A percentile compares a stretch with the other conserved stretches of the same genome.
These are phyloP conservation scores for Cicer pinnatifidum DNA, from an alignment of 306 rosid species.

Conservation along the genomic window DNA sequence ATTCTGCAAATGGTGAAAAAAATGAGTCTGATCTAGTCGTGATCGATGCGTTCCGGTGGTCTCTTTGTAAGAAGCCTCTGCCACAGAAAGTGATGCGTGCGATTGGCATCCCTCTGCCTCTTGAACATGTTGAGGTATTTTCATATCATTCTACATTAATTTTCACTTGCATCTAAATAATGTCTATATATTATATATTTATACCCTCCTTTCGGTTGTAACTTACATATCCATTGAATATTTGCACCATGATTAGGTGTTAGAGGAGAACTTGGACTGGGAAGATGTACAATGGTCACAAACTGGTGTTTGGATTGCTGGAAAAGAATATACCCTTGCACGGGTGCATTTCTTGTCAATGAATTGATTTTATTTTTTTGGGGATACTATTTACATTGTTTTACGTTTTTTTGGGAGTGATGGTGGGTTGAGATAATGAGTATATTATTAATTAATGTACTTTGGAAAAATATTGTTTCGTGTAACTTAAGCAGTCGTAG, in stretches of 20 bases:
- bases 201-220: not conserved
- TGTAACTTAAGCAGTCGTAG: slow-evolving; percentile 40
- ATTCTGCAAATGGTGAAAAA: slow-evolving; percentile 72
- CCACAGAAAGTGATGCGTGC: slow-evolving; percentile 87
- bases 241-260: slow-evolving; percentile 54
- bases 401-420: not conserved
- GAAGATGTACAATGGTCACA: slow-evolving; percentile 98
- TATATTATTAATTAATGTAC: slow-evolving; percentile 1
- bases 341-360: slow-evolving; percentile 86
- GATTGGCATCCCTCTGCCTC: slow-evolving; percentile 87
- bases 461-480: slow-evolving; percentile 5
- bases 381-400: not conserved
- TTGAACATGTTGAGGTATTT: slow-evolving; percentile 83
- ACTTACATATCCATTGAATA: not conserved
- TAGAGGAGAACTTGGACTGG: slow-evolving; percentile 94
- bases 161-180: slow-evolving; percentile 15
- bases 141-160: not conserved
- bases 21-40: slow-evolving; percentile 58
- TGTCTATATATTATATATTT: not conserved
- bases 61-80: slow-evolving; percentile 86
- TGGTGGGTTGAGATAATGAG: slow-evolving; percentile 21
- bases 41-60: slow-evolving; percentile 83
- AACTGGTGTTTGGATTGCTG: slow-evolving; percentile 94
- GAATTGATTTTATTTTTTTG: slow-evolving; percentile 47
- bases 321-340: slow-evolving; percentile 84